A percentile compares a stretch with the other conserved stretches of the same genome.
phyloP scores from a whole-genome alignment of 441 rosid species.

The Lagerstroemia fauriei region DNA sequence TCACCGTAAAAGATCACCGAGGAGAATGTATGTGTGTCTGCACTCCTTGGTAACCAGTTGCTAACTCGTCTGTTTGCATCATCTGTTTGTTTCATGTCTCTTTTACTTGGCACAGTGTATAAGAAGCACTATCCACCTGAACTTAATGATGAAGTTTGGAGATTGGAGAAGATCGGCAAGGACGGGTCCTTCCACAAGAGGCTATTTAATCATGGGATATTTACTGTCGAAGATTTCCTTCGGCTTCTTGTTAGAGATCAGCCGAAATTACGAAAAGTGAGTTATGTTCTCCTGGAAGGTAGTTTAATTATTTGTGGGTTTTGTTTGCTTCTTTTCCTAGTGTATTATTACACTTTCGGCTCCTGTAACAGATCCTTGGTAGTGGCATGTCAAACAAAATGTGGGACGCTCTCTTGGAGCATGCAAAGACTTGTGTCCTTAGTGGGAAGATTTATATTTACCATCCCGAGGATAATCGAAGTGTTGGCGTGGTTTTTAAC shows the following conservation, averaged over 20 bases:
- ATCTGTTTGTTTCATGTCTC: constrained; percentile 14
- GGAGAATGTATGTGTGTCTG: constrained; percentile 73
- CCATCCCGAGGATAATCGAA: constrained; percentile 76
- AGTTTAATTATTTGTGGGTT: constrained; percentile 7
- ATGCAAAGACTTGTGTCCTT: constrained; percentile 89
- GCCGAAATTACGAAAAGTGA: constrained; percentile 70
- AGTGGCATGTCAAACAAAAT: constrained; percentile 99
- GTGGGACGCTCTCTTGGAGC: constrained; percentile 97
- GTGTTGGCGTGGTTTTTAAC: constrained; percentile 80
- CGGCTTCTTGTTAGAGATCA: constrained; percentile 70
- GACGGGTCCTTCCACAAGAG: constrained; percentile 97
- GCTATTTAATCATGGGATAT: constrained; percentile 50
- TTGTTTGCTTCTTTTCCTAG: constrained; percentile 17
- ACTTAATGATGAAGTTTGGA: constrained; percentile 87
- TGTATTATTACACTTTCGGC: constrained; percentile 27
- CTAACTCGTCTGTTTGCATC: constrained; percentile 5
- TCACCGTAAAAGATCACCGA: constrained; percentile 92
- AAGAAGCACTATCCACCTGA: constrained; percentile 98
- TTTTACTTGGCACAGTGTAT: constrained; percentile 57
- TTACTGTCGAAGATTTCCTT: constrained; percentile 77
- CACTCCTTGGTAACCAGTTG: constrained; percentile 3
- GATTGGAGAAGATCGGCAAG: constrained; percentile 97
- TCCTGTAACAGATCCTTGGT: constrained; percentile 73
- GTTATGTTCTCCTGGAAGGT: constrained; percentile 34
- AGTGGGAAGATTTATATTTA: constrained; percentile 79